Evolutionary conservation across 441 rosid species (phyloP).

Genomic region (Manihot esculenta): DNA sequence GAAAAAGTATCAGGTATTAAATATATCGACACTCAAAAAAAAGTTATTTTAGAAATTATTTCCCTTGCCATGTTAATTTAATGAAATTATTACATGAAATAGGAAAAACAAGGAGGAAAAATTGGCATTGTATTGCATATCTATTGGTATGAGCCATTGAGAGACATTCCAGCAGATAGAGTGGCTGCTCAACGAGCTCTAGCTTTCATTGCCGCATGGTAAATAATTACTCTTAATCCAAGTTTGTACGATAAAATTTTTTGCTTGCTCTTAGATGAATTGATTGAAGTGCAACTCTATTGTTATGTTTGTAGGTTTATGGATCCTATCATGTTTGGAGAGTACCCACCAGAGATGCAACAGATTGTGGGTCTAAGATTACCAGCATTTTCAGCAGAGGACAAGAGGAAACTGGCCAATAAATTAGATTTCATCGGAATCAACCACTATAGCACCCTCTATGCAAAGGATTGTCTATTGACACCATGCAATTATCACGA

Average conservation of each 20-base stretch:
- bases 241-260: background rate
- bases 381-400: slow-evolving; percentile 3
- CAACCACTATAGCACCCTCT: slow-evolving; percentile 10
- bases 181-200: slow-evolving; percentile 13
- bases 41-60: no score
- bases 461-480: slow-evolving; percentile 11
- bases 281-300: background rate
- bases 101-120: slow-evolving; percentile 14
- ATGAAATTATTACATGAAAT: background rate
- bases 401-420: slow-evolving; percentile 1
- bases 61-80: background rate
- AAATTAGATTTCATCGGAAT: slow-evolving; percentile 18
- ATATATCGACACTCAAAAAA: background rate
- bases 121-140: background rate
- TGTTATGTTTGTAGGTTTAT: background rate
- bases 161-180: slow-evolving; percentile 4
- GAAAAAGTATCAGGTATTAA: background rate
- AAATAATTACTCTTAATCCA: background rate
- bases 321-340: slow-evolving; percentile 16
- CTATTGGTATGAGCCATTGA: slow-evolving; percentile 9
- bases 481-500: background rate
- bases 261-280: background rate
- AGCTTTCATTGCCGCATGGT: slow-evolving; percentile 1
- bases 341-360: slow-evolving; percentile 12
- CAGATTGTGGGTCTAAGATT: slow-evolving; percentile 14